Base-by-base conservation (phyloP, 768 basidiomycete genomes). In the Galerina sulciceps region DNA sequence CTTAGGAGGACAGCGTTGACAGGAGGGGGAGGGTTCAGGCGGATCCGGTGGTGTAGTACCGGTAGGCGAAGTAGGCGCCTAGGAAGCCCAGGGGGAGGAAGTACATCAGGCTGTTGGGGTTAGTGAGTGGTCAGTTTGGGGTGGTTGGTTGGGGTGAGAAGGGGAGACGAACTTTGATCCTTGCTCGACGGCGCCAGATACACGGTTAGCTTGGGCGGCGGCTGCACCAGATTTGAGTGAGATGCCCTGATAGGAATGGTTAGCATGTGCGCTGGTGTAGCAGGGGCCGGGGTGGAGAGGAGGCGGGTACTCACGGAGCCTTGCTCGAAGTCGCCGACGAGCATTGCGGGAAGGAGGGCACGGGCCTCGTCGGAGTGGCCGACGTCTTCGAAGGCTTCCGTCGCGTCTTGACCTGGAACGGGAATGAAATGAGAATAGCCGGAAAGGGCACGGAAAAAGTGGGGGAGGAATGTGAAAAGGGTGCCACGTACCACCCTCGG, bases 281-380 rank as follows among this genome's bases (percentile, higher is more conserved):
- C 5, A 31, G 18, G 44, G 53, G 58, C 18, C 51, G 40, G 59
- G 26, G 22, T 31, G 45, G 43, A 38, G 18, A 18, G 45, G 26
- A 43, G 59, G 45, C 44, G 26, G 57, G 11, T 35, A 78, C 85
- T 73, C 71, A 91, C 90, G 47, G 80, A 81, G 65, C 77, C 80
- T 66, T 88, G 79, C 70, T 92, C 90, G 65, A 96, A 93, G 1
- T 91, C 85, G 53, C 96, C 96, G 51, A 97, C 80, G 41, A 86
- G 76, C 83, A 97, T 85, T 63, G 75, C 87, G 15, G 85, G 85
- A 52, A 99, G 82, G 58, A 96, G 83, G 11, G 81, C 89, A 52
- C 97, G 88, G 22, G 97, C 97, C 77, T 99, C 97, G 66, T 99
- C 96, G 0, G 96, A 98, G 83, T 99, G 97, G 31, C 97, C 97